Conservation (phyloP, 768 basidiomycete species). For the Boletus rubescentipes region DNA sequence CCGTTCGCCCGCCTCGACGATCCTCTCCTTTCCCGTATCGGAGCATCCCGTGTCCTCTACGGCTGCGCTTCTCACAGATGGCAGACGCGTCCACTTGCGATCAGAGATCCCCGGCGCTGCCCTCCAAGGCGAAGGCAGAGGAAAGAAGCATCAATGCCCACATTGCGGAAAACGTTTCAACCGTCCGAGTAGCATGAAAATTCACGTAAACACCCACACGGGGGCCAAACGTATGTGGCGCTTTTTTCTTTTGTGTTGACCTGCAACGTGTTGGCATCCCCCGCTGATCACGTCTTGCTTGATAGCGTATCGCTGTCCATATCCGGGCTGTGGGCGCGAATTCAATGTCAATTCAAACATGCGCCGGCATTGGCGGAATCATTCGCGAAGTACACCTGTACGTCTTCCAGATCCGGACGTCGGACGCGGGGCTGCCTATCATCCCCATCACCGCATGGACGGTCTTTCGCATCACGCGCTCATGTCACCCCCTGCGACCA, state of each 20-base stretch:
- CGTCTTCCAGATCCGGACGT: conserved; percentile 25
- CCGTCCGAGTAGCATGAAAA: conserved; percentile 42
- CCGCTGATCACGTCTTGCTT: conserved; percentile 13
- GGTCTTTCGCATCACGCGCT: conserved; percentile 14
- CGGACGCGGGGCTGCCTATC: conserved; percentile 10
- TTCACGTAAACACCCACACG: conserved; percentile 43
- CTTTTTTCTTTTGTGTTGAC: conserved; percentile 4
- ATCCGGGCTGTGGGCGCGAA: conserved; percentile 68
- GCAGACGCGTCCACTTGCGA: conserved; percentile 30
- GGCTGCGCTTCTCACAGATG: conserved; percentile 29
- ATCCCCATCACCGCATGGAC: conserved; percentile 15
- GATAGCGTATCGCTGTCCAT: conserved; percentile 72
- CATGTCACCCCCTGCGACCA: conserved; percentile 31
- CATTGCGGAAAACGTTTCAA: conserved; percentile 43
- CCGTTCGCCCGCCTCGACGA: conserved; percentile 33
- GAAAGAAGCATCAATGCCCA: conserved; percentile 38
- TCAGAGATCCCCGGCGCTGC: conserved; percentile 28
- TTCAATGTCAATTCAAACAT: conserved; percentile 88
- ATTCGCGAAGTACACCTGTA: conserved; percentile 35
- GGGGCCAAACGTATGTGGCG: conserved; percentile 37
- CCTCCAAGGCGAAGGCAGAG: conserved; percentile 32
- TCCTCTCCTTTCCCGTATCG: conserved; percentile 35
- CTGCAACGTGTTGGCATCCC: conserved; percentile 24
- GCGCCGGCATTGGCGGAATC: conserved; percentile 77
- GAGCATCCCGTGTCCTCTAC: conserved; percentile 26